Percentiles rank a stretch among this genome's conserved stretches.
phyloP scores from a whole-genome alignment of 805 yeast species.

The Saccharomycopsis babjevae region DNA sequence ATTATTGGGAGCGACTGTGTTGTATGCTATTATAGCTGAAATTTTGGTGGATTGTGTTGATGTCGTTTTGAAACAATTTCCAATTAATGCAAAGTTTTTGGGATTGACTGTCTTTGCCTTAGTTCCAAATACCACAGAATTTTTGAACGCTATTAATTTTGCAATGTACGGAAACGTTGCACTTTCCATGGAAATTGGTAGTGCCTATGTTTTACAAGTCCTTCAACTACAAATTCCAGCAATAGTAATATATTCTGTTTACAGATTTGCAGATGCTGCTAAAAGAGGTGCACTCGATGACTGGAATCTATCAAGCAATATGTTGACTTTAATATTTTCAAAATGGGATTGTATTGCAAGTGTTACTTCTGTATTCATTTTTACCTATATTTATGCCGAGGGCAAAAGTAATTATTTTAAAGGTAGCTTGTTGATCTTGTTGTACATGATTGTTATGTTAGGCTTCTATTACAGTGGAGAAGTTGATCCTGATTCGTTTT shows the following conservation, averaged over 20 bases:
- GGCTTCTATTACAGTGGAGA: conserved; percentile 68
- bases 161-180: conserved; percentile 96
- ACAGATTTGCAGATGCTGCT: conserved; percentile 30
- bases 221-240: conserved; percentile 90
- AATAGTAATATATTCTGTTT: conserved; percentile 66
- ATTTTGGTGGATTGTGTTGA: conserved; percentile 89
- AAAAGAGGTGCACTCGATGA: conserved; percentile 24
- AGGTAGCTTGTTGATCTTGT: conserved; percentile 76
- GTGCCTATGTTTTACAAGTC: conserved; percentile 94
- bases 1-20: conserved; percentile 68
- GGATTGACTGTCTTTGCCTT: conserved; percentile 93
- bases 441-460: conserved; percentile 61
- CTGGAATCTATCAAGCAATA: conserved; percentile 12
- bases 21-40: conserved; percentile 91
- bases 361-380: conserved; percentile 74
- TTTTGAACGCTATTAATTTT: conserved; percentile 91
- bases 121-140: conserved; percentile 95
- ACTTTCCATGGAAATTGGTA: conserved; percentile 93
- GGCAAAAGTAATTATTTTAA: conserved; percentile 95
- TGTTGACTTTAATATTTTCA: conserved; percentile 83
- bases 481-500: conserved; percentile 13
- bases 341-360: conserved; percentile 90
- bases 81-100: conserved; percentile 82
- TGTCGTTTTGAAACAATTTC: conserved; percentile 63
- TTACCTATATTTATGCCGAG: conserved; percentile 90